Base-by-base conservation (phyloP, 352 stramenopile genomes). In the Lagenidium sp. region DNA sequence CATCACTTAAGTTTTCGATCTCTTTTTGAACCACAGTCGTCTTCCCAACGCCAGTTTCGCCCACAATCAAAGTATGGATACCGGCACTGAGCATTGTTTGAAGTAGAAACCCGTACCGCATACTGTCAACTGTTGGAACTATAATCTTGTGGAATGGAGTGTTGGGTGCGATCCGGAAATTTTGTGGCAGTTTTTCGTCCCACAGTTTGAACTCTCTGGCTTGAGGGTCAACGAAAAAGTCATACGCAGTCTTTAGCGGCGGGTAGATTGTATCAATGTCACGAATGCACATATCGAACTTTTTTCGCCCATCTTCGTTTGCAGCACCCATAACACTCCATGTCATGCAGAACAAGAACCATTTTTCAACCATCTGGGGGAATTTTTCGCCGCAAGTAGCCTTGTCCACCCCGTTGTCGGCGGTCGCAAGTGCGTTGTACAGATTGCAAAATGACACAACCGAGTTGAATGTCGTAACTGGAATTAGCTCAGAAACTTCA, bases 221-320 rank as follows among this genome's bases (percentile, higher is more conserved):
- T 26, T 71, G 57, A 10, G 72, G 47, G 47, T 97, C 90, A 16
- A 97, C 73, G 22, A 70, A 96, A 50, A 96, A 97, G 50, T 97
- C 91, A 56, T 97, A 97, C 0, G 91, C 72, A 8, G 82, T 97
- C 49, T 94, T 90, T 2, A 92, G 65, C 18, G 89, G 87, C 25
- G 90, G 90, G 42, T 96, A 97, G 23, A 95, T 63, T 0, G 87
- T 89, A 45, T 96, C 89, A 44, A 97, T 91, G 44, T 97, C 90
- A 4, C 87, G 83, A 20, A 97, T 31, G 31, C 78, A 97, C 38
- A 83, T 74, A 46, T 92, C 80, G 16, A 94, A 81, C 28, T 82
- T 85, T 40, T 85, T 89, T 2, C 82, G 71, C 0, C 82, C 79
- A 11, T 90, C 78, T 45, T 94, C 82, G 44, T 94, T 89, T 1